Evolutionary conservation across 352 stramenopile genomes (phyloP), one percentile per base, ranked within the genome.

Genomic region (Phytophthora lateralis): DNA sequence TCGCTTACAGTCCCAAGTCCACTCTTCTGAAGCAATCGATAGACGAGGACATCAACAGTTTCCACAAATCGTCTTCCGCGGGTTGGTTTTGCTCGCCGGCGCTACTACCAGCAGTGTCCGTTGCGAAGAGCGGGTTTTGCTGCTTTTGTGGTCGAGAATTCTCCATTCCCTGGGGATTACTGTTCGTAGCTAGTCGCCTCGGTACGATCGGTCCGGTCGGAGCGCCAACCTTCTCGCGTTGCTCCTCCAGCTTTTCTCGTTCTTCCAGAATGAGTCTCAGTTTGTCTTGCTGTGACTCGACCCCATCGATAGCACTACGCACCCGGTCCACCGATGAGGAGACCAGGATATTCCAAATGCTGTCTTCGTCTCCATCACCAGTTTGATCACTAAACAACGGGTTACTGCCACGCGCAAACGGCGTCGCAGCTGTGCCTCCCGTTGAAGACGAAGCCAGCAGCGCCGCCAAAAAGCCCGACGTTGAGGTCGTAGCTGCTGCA

Each of bases 321-420:
- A 86, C 80, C 26, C 79, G 75, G 58, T 90, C 83, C 8, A 92
- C 80, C 1, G 83, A 92, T 24, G 83, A 89, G 3, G 78, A 73
- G 3, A 92, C 66, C 12, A 92, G 56, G 24, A 90, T 70, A 39
- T 80, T 86, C 83, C 80, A 92, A 34, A 90, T 86, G 37, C 78
- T 88, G 53, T 90, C 78, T 2, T 86, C 80, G 27, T 88, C 78
- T 41, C 70, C 78, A 17, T 63, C 71, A 18, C 41, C 57, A 37
- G 60, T 69, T 62, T 82, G 66, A 48, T 87, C 71, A 60, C 63
- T 88, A 47, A 88, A 88, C 6, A 87, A 41, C 9, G 78, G 75
- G 42, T 88, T 87, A 8, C 46, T 65, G 1, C 52, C 60, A 6
- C 61, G 53, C 0, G 69, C 30, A n/a, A 62, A 63, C 1, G 57